phyloP scores from a whole-genome alignment of 345 rosid species.

The Pistacia integerrima region DNA sequence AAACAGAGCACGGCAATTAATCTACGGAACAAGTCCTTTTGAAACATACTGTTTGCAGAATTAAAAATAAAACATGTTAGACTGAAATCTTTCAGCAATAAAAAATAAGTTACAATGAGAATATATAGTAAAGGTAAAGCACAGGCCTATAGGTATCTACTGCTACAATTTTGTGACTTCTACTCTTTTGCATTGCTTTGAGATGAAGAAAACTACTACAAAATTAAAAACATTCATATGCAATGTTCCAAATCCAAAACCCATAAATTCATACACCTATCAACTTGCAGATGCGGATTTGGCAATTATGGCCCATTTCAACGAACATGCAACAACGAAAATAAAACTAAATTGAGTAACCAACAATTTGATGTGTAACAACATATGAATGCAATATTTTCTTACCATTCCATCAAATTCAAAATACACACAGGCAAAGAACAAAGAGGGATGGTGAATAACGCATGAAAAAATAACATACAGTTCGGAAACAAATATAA shows the following conservation, averaged over 20 bases:
- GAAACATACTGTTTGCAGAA: neutral
- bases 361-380: neutral
- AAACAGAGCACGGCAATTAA: neutral
- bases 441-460: neutral
- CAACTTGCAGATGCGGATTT: neutral
- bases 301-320: neutral
- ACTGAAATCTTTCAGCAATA: neutral
- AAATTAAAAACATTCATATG: neutral
- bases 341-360: neutral
- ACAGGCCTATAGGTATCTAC: neutral
- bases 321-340: neutral
- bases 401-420: neutral
- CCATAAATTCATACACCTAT: neutral
- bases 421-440: neutral
- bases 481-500: neutral
- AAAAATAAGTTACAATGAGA: neutral
- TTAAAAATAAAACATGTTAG: neutral
- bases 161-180: neutral
- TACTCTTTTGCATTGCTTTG: neutral
- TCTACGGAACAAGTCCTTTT: neutral
- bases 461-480: neutral
- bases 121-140: neutral
- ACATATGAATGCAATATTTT: neutral
- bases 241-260: neutral
- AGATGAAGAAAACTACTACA: neutral